Percentiles rank a stretch among this genome's conserved stretches.
Conservation (phyloP, 257 asterid genomes). For the Nicotiana attenuata region DNA sequence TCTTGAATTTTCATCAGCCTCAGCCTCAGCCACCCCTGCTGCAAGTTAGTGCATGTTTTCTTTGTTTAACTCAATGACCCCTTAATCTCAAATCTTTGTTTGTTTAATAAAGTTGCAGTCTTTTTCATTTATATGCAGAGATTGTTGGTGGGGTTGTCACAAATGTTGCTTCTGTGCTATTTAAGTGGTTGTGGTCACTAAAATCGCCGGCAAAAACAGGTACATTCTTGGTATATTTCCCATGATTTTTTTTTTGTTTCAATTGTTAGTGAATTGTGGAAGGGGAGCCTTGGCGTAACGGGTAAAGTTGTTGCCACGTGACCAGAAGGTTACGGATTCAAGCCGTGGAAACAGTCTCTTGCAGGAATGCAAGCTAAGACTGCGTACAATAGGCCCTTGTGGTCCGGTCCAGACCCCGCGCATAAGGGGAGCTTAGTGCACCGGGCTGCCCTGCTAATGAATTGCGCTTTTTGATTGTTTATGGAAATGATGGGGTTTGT, state of each 20-base stretch:
- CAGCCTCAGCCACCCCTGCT: conserved; percentile 81
- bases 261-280: conserved; percentile 19
- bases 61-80: neutral
- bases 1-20: conserved; percentile 52
- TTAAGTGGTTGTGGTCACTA: conserved; percentile 84
- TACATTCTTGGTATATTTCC: conserved; percentile 4
- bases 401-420: no score
- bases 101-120: neutral
- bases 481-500: conserved; percentile 7
- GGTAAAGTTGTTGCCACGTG: no score
- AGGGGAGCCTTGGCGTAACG: no score
- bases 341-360: no score
- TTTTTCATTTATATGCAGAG: conserved; percentile 35
- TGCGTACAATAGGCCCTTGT: no score
- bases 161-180: conserved; percentile 67
- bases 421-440: no score
- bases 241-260: neutral
- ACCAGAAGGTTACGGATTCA: no score
- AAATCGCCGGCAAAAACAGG: conserved; percentile 68
- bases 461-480: neutral
- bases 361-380: no score
- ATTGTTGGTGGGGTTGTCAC: conserved; percentile 77
- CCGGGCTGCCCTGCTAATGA: conserved; percentile 8
- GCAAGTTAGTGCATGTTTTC: conserved; percentile 51
- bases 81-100: neutral